A percentile compares a stretch with the other conserved stretches of the same genome.
These are phyloP conservation scores for Apiospora aurea DNA, from an alignment of 2,329 filamentous ascomycete genomes.

Conservation along the genomic window DNA sequence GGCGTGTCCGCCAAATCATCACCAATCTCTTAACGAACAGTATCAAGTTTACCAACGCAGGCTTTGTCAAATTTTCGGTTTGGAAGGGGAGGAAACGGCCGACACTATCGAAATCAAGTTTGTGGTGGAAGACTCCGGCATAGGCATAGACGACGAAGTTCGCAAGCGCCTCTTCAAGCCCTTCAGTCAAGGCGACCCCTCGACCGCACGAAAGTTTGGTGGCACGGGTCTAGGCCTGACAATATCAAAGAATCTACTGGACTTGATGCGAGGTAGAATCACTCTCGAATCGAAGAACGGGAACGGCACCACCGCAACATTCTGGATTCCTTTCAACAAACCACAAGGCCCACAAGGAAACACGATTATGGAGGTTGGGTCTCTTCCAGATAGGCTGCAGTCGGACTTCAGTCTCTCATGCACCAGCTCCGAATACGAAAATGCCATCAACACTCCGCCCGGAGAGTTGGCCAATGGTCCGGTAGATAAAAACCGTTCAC, in stretches of 20 bases:
- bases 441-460: constrained; percentile 52
- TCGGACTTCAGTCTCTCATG: constrained; percentile 70
- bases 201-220: constrained; percentile 79
- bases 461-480: constrained; percentile 37
- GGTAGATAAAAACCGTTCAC: constrained; percentile 37
- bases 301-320: constrained; percentile 75
- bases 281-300: constrained; percentile 71
- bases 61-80: constrained; percentile 72
- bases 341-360: constrained; percentile 56
- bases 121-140: constrained; percentile 78
- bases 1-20: constrained; percentile 82
- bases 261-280: constrained; percentile 82
- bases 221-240: constrained; percentile 81
- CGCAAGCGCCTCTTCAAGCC: constrained; percentile 77
- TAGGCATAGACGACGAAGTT: constrained; percentile 82
- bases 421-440: constrained; percentile 70
- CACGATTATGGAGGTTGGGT: constrained; percentile 66
- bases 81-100: constrained; percentile 65
- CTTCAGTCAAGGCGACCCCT: constrained; percentile 83
- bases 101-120: constrained; percentile 75
- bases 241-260: constrained; percentile 81
- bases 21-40: constrained; percentile 81
- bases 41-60: constrained; percentile 77
- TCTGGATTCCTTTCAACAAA: constrained; percentile 80
- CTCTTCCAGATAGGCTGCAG: constrained; percentile 72